phyloP scores from a whole-genome alignment of 495 filamentous ascomycete genomes.

The Sordaria brevicollis region DNA sequence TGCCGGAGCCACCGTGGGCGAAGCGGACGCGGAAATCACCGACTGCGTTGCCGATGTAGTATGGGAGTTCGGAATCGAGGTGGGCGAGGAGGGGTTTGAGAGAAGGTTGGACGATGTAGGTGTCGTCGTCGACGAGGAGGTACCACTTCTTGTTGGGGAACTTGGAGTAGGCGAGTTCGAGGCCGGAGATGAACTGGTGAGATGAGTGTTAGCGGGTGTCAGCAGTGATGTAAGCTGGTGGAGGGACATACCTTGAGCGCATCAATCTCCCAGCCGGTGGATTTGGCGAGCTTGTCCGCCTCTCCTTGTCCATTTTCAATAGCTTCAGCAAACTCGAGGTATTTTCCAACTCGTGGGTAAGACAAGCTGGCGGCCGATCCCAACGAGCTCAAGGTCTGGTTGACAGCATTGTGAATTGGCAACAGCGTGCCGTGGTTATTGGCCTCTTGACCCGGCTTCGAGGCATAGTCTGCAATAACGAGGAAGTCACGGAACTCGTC shows the following conservation, averaged over 20 bases:
- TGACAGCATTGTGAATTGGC: slow-evolving; percentile 25
- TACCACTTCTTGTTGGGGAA: slow-evolving; percentile 40
- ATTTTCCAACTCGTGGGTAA: slow-evolving; percentile 25
- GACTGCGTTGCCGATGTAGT: slow-evolving; percentile 41
- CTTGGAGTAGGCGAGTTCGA: slow-evolving; percentile 30
- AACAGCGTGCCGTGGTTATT: slow-evolving; percentile 13
- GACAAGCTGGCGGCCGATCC: slow-evolving; percentile 3
- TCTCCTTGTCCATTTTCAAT: slow-evolving; percentile 23
- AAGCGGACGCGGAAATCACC: slow-evolving; percentile 37
- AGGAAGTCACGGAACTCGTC: slow-evolving; percentile 21
- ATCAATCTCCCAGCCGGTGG: slow-evolving; percentile 38
- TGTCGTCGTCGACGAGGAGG: slow-evolving; percentile 38
- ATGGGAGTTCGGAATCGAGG: slow-evolving; percentile 25
- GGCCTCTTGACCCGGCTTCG: not conserved
- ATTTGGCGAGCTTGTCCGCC: slow-evolving; percentile 21
- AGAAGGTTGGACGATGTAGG: slow-evolving; percentile 33
- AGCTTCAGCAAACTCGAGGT: slow-evolving; percentile 23
- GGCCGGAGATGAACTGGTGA: slow-evolving; percentile 29
- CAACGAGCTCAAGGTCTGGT: slow-evolving; percentile 16
- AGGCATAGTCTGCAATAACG: slow-evolving; percentile 31
- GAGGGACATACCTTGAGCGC: slow-evolving; percentile 31
- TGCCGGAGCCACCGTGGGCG: slow-evolving; percentile 37
- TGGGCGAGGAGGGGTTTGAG: slow-evolving; percentile 27
- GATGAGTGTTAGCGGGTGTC: not conserved
- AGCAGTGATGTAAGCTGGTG: not conserved